Evolutionary conservation across 2,329 filamentous ascomycete species (phyloP), one percentile per base, ranked within the genome.

Genomic region (Fusarium transvaalense): DNA sequence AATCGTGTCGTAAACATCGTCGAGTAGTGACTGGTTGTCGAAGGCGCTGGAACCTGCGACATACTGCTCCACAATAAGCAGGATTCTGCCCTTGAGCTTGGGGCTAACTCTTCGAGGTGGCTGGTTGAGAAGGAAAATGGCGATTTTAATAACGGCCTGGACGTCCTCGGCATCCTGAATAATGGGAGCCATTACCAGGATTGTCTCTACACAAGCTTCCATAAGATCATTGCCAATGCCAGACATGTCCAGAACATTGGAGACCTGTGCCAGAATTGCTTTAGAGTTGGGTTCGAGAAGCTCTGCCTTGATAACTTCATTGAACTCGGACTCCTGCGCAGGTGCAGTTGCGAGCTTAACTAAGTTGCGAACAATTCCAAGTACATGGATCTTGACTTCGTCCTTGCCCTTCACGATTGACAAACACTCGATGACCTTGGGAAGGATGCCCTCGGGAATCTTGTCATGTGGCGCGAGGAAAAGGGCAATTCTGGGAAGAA

Each of bases 71-170:
- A 98, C 81, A 52, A 97, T 92, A 43, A 90, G 85, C 37, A 99
- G 82, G 34, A 99, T 85, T 21, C 90, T 89, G 9, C 91, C 88
- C 81, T 98, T 98, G 10, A 92, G 91, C 72, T 89, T 92, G 1
- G 93, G 92, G 68, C 87, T 94, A 34, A 98, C 93, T 54, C 91
- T 86, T 64, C 92, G 89, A 25, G 91, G 88, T n/a, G 95, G 94
- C 73, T 97, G 94, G 66, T 91, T 89, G 32, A 98, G 86, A 35
- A 97, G 84, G 77, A 92, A 95, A 12, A 91, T 90, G 2, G 91
- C 91, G 50, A 97, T 93, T 62, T 91, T 88, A 37, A 97, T 88
- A 59, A 97, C 85, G 45, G 91, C 90, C n/a, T 88, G 87, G 17
- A 92, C 89, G 73, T 96, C 91, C 9, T 87, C 82, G 56, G 89